phyloP scores from a whole-genome alignment of 768 basidiomycete genomes.

The Floccularia luteovirens region DNA sequence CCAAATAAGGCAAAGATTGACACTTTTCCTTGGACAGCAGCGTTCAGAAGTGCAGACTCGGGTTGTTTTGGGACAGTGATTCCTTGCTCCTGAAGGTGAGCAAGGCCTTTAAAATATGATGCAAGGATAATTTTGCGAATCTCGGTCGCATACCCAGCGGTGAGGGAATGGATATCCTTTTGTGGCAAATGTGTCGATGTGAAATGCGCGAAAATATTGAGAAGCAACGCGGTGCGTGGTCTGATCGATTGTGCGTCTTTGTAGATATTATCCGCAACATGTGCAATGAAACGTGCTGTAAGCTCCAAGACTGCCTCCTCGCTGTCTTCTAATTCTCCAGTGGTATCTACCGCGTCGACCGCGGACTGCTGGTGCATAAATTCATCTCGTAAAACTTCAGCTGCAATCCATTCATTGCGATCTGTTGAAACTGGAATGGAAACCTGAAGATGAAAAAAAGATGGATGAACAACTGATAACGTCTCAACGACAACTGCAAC shows the following conservation, averaged over 20 bases:
- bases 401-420: slow-evolving; percentile 82
- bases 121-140: slow-evolving; percentile 70
- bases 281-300: slow-evolving; percentile 75
- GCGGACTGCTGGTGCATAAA: slow-evolving; percentile 63
- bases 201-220: slow-evolving; percentile 73
- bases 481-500: slow-evolving; percentile 14
- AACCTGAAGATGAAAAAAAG: slow-evolving; percentile 35
- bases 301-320: slow-evolving; percentile 71
- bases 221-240: slow-evolving; percentile 59
- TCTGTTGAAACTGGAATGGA: slow-evolving; percentile 84
- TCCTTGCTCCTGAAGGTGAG: slow-evolving; percentile 53
- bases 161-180: slow-evolving; percentile 78
- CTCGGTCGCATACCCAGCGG: slow-evolving; percentile 67
- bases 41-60: slow-evolving; percentile 61
- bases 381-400: slow-evolving; percentile 87
- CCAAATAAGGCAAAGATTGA: slow-evolving; percentile 92
- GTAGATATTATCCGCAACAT: slow-evolving; percentile 58
- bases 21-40: slow-evolving; percentile 52
- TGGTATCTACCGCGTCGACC: slow-evolving; percentile 48
- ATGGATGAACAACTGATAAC: slow-evolving; percentile 2
- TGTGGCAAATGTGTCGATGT: slow-evolving; percentile 62
- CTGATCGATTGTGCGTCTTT: slow-evolving; percentile 42
- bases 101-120: slow-evolving; percentile 73
- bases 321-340: slow-evolving; percentile 42
- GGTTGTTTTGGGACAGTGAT: slow-evolving; percentile 53